A percentile compares a stretch with the other conserved stretches of the same genome.
Conservation (phyloP, 805 yeast genomes). For the Cyberlindnera nakhonratchasimensis region DNA sequence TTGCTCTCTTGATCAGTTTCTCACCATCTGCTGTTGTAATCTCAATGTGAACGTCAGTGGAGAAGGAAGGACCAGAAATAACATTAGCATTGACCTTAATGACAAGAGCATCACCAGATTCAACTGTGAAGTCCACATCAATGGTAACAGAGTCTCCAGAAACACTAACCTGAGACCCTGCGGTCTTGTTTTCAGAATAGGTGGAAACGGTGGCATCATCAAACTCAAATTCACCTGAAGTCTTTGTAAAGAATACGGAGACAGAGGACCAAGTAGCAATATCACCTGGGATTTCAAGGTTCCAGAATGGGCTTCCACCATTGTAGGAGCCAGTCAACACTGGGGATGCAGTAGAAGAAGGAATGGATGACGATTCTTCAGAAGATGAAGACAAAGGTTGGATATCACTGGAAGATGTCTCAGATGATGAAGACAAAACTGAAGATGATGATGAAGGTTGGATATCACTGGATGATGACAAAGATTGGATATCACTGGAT, state of each 20-base stretch:
- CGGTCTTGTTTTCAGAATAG: conserved; percentile 5
- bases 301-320: conserved; percentile 13
- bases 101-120: not conserved
- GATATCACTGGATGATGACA: too few relatives aligned
- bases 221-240: conserved; percentile 14
- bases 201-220: conserved; percentile 1
- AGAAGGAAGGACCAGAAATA: conserved; percentile 14
- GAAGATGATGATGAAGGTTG: not conserved
- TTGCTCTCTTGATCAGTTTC: conserved; percentile 20
- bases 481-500: too few relatives aligned
- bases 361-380: too few relatives aligned
- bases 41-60: conserved; percentile 9
- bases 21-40: conserved; percentile 3
- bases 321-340: conserved; percentile 14
- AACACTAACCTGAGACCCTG: conserved; percentile 1
- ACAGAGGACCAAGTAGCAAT: conserved; percentile 22
- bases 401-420: conserved; percentile 1
- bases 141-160: conserved; percentile 1
- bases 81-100: conserved; percentile 11
- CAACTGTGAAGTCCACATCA: conserved; percentile 2
- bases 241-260: conserved; percentile 10
- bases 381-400: not conserved
- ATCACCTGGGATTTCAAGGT: conserved; percentile 16
- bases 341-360: conserved; percentile 11
- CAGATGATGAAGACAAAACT: not conserved